Evolutionary conservation across 768 basidiomycete genomes (phyloP).

Genomic region (Collybia sordida): DNA sequence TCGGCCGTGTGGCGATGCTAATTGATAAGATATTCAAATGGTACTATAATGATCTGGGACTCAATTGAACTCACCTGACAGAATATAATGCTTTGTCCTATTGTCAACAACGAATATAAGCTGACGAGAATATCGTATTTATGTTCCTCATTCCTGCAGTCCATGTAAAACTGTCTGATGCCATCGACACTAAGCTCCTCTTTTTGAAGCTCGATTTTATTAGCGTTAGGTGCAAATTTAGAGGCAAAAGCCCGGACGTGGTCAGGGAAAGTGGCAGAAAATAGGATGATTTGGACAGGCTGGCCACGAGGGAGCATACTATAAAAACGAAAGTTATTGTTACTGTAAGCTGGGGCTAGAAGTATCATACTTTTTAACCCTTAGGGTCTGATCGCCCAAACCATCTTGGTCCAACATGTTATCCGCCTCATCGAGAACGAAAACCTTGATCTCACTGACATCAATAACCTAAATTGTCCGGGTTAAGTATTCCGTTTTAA

Average conservation of each 20-base stretch:
- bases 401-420: slow-evolving; percentile 98
- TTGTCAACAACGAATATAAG: slow-evolving; percentile 86
- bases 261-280: slow-evolving; percentile 98
- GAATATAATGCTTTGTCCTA: slow-evolving; percentile 99
- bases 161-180: slow-evolving; percentile 98
- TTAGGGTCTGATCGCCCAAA: slow-evolving; percentile 88
- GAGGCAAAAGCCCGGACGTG: slow-evolving; percentile 88
- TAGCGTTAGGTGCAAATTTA: slow-evolving; percentile 91
- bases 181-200: slow-evolving; percentile 93
- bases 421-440: slow-evolving; percentile 97
- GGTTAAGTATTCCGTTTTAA: neutral
- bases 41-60: neutral
- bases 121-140: slow-evolving; percentile 96
- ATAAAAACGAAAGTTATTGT: neutral
- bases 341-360: slow-evolving; percentile 1
- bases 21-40: neutral
- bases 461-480: slow-evolving; percentile 57
- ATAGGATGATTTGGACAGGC: slow-evolving; percentile 84
- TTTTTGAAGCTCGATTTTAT: slow-evolving; percentile 93
- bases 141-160: slow-evolving; percentile 86
- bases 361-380: slow-evolving; percentile 85
- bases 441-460: slow-evolving; percentile 78
- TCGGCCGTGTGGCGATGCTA: slow-evolving; percentile 93
- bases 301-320: slow-evolving; percentile 58
- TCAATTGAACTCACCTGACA: slow-evolving; percentile 64